These are phyloP conservation scores for Lactifluus pinguis DNA, from an alignment of 768 basidiomycete genomes.

Conservation along the genomic window DNA sequence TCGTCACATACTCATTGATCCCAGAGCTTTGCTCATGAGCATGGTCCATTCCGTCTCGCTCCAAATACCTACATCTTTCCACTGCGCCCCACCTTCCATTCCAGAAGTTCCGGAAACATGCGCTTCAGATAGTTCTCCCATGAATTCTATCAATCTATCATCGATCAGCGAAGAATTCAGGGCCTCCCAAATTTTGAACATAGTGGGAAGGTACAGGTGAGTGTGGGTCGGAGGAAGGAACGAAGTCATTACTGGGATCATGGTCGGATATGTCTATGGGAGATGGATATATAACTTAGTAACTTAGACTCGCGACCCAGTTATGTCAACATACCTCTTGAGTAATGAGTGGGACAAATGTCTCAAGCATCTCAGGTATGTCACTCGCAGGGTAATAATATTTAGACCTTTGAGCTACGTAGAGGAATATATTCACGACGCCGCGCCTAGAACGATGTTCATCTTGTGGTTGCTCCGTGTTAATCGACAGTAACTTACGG, in stretches of 20 bases:
- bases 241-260: slow-evolving; percentile 66
- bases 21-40: slow-evolving; percentile 73
- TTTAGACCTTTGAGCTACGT: slow-evolving; percentile 62
- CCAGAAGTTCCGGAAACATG: slow-evolving; percentile 51
- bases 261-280: slow-evolving; percentile 50
- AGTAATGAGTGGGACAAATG: slow-evolving; percentile 65
- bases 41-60: slow-evolving; percentile 75
- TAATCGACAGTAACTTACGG: slow-evolving; percentile 35
- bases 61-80: slow-evolving; percentile 89
- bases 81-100: slow-evolving; percentile 45
- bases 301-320: neutral
- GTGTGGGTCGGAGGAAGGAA: slow-evolving; percentile 64
- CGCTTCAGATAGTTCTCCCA: slow-evolving; percentile 61
- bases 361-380: slow-evolving; percentile 60
- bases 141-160: slow-evolving; percentile 64
- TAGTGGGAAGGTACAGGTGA: slow-evolving; percentile 57
- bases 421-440: slow-evolving; percentile 66
- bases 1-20: slow-evolving; percentile 56
- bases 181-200: slow-evolving; percentile 72
- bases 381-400: slow-evolving; percentile 57
- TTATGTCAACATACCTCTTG: slow-evolving; percentile 46
- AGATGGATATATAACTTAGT: neutral
- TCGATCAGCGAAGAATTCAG: slow-evolving; percentile 69
- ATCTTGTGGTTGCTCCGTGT: slow-evolving; percentile 1
- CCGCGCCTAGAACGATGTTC: slow-evolving; percentile 30